Conservation (phyloP, 192 early-diverging fungal genomes). For the Coemansia sp. region DNA sequence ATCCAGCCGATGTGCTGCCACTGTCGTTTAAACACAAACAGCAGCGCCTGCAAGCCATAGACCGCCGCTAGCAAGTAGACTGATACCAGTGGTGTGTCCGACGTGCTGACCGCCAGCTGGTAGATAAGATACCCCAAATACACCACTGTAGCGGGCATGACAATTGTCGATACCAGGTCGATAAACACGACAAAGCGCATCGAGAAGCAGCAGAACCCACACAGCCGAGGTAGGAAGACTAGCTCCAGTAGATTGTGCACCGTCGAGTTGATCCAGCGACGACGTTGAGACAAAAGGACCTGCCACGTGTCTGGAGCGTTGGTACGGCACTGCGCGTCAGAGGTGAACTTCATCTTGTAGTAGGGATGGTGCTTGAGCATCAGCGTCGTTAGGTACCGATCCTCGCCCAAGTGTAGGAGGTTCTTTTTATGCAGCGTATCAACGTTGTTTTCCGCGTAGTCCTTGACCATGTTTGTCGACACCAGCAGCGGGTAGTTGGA, state of each 20-base stretch:
- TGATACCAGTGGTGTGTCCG: conserved; percentile 78
- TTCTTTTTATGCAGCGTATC: conserved; percentile 99
- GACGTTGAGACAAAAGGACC: conserved; percentile 96
- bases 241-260: conserved; percentile 99
- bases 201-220: conserved; percentile 98
- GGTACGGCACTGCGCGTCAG: conserved; percentile 96
- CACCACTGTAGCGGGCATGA: conserved; percentile 92
- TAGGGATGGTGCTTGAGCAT: conserved; percentile 99
- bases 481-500: conserved; percentile 93
- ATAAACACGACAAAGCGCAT: conserved; percentile 98
- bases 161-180: conserved; percentile 92
- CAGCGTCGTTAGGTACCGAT: conserved; percentile 94
- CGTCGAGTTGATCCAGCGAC: conserved; percentile 99
- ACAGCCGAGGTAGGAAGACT: conserved; percentile 90
- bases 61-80: conserved; percentile 85
- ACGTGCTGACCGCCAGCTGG: conserved; percentile 62
- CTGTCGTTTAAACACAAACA: conserved; percentile 90
- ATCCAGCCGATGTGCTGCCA: conserved; percentile 98
- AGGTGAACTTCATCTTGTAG: conserved; percentile 94
- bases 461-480: conserved; percentile 81
- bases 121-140: conserved; percentile 91
- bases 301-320: conserved; percentile 95
- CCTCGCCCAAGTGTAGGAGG: conserved; percentile 97
- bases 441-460: conserved; percentile 95
- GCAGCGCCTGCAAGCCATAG: conserved; percentile 89